Percentiles rank a stretch among this genome's conserved stretches.
Conservation (phyloP, 2,329 filamentous ascomycete genomes). For the Fusarium chlamydosporum region DNA sequence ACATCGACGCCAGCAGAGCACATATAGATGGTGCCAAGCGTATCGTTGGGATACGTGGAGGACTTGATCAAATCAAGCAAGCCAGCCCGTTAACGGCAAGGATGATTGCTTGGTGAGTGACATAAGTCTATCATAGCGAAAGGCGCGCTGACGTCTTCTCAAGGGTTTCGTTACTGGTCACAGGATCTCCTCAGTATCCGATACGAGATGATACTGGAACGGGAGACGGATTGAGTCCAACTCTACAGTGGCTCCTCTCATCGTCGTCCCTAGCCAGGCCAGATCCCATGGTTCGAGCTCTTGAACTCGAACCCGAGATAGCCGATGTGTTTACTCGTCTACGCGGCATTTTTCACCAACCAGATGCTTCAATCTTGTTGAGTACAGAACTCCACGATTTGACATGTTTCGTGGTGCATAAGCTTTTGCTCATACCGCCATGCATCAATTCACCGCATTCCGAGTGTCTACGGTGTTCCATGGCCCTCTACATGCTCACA, state of each 20-base stretch:
- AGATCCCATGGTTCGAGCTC: constrained; percentile 25
- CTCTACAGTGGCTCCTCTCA: constrained; percentile 63
- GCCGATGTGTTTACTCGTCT: constrained; percentile 60
- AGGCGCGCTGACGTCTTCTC: neutral
- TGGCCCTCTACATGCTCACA: constrained; percentile 66
- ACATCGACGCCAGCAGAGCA: constrained; percentile 59
- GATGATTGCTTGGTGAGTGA: constrained; percentile 67
- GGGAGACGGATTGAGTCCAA: constrained; percentile 65
- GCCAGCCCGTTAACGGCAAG: constrained; percentile 68
- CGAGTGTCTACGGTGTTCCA: constrained; percentile 63
- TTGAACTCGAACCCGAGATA: constrained; percentile 55
- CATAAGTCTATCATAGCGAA: rapidly evolving
- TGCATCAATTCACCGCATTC: constrained; percentile 37
- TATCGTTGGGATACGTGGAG: constrained; percentile 65
- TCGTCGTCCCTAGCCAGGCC: constrained; percentile 18
- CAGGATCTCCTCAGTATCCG: constrained; percentile 65
- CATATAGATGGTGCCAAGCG: constrained; percentile 66
- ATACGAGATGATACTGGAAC: constrained; percentile 64
- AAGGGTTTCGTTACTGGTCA: constrained; percentile 72
- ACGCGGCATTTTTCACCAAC: constrained; percentile 58
- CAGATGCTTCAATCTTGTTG: constrained; percentile 50
- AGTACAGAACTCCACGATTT: constrained; percentile 67
- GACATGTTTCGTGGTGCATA: constrained; percentile 68
- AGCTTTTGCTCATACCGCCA: constrained; percentile 56
- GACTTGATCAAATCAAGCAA: constrained; percentile 62